Percentiles rank a stretch among this genome's conserved stretches.
Evolutionary conservation across 306 rosid genomes (phyloP).

Genomic region (Rubus idaeus): DNA sequence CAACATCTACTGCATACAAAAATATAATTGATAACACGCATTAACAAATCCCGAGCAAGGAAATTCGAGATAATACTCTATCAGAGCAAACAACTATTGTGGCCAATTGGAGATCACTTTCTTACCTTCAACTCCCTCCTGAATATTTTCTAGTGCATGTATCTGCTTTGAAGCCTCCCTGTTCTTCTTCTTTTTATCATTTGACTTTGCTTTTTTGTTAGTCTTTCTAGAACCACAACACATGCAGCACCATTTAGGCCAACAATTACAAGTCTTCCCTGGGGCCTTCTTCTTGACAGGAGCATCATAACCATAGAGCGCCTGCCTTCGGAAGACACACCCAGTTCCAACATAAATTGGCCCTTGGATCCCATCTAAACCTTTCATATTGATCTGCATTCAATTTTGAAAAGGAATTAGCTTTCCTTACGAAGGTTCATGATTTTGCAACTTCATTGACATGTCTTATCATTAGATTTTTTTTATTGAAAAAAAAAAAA

Average conservation of each 20-base stretch:
- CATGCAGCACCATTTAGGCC: slow-evolving; percentile 82
- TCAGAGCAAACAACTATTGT: neutral
- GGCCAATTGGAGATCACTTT: slow-evolving; percentile 1
- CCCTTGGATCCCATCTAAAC: slow-evolving; percentile 94
- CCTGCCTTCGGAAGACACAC: slow-evolving; percentile 92
- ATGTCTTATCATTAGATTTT: neutral
- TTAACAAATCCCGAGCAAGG: neutral
- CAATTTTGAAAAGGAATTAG: slow-evolving; percentile 22
- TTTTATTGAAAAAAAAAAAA: neutral
- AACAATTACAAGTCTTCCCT: slow-evolving; percentile 75
- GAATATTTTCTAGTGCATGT: slow-evolving; percentile 63
- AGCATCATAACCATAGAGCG: slow-evolving; percentile 90
- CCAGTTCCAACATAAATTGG: slow-evolving; percentile 97
- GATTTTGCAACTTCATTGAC: neutral
- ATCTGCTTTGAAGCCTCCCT: slow-evolving; percentile 65
- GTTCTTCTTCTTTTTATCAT: slow-evolving; percentile 55
- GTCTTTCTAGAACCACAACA: slow-evolving; percentile 73
- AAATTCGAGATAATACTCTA: neutral
- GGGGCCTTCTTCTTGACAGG: slow-evolving; percentile 79
- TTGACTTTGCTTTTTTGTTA: slow-evolving; percentile 48
- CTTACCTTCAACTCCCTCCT: slow-evolving; percentile 80
- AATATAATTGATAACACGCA: neutral
- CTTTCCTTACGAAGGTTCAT: neutral
- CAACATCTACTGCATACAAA: neutral
- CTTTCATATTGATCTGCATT: slow-evolving; percentile 87